Conservation (phyloP, 371 early-diverging fungal species). For the Mucor circinelloides region DNA sequence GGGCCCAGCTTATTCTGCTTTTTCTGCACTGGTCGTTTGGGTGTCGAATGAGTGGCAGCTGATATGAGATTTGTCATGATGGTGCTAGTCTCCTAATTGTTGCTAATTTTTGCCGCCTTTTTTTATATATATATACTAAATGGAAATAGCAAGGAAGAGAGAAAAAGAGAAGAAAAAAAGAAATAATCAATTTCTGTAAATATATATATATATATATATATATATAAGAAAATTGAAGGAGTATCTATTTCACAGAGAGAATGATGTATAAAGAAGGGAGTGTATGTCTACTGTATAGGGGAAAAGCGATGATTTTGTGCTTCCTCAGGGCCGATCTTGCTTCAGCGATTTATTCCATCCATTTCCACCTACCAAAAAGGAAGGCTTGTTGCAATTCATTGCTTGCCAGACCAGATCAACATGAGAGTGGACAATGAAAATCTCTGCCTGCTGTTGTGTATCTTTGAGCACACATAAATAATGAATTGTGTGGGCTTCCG, state of each 20-base stretch:
- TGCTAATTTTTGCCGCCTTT: neutral
- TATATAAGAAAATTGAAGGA: neutral
- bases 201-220: neutral
- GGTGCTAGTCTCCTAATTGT: neutral
- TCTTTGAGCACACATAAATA: neutral
- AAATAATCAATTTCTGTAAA: neutral
- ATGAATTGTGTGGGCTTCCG: neutral
- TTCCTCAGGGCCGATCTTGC: neutral
- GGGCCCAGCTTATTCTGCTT: constrained; percentile 24
- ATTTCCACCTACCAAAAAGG: neutral
- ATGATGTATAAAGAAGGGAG: neutral
- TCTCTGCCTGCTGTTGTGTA: neutral
- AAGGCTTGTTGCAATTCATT: too few species aligned
- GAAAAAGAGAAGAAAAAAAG: neutral
- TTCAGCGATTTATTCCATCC: neutral
- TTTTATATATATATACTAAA: too few species aligned
- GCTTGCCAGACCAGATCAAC: neutral
- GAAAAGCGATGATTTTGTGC: neutral
- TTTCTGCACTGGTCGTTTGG: constrained; percentile 16
- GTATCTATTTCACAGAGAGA: neutral
- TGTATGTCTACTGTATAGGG: neutral
- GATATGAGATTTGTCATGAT: constrained; percentile 9
- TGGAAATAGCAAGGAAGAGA: neutral
- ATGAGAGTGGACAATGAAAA: neutral
- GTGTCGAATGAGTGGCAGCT: neutral